Conservation (phyloP, 352 stramenopile genomes). For the Thalassiosira hispida region DNA sequence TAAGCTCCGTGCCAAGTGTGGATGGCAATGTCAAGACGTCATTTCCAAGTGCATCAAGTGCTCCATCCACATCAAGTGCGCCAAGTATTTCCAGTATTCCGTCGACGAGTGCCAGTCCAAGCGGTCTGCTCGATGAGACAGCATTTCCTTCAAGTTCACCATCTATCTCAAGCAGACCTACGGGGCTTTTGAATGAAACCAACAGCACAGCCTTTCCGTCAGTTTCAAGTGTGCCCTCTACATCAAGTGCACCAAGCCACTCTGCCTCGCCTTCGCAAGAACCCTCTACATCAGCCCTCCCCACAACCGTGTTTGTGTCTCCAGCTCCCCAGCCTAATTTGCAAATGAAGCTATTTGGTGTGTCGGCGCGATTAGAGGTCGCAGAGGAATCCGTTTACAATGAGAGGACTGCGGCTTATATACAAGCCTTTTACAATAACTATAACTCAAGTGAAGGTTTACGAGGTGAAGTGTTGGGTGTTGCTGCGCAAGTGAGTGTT, state of each 20-base stretch:
- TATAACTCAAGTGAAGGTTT: neutral
- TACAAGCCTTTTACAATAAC: slow-evolving; percentile 5
- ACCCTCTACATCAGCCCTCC: neutral
- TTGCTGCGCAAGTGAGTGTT: neutral
- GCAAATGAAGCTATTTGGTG: slow-evolving; percentile 6
- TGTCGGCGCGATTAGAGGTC: no score
- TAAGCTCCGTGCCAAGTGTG: no score
- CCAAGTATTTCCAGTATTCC: no score
- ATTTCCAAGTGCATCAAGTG: no score
- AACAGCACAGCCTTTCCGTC: neutral
- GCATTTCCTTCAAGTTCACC: no score
- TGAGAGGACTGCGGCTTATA: neutral
- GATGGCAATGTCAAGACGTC: no score
- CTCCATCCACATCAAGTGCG: no score
- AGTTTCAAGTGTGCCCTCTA: neutral
- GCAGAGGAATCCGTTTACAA: neutral
- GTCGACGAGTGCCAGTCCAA: no score
- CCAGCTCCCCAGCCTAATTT: neutral
- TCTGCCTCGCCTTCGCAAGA: neutral
- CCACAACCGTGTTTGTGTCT: neutral
- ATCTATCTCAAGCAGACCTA: no score
- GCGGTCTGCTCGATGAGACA: no score
- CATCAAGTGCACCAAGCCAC: neutral
- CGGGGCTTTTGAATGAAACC: no score
- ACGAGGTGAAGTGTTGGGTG: slow-evolving; percentile 2